Conservation (phyloP, 805 yeast genomes). For the Zygoascus bituminiphila region DNA sequence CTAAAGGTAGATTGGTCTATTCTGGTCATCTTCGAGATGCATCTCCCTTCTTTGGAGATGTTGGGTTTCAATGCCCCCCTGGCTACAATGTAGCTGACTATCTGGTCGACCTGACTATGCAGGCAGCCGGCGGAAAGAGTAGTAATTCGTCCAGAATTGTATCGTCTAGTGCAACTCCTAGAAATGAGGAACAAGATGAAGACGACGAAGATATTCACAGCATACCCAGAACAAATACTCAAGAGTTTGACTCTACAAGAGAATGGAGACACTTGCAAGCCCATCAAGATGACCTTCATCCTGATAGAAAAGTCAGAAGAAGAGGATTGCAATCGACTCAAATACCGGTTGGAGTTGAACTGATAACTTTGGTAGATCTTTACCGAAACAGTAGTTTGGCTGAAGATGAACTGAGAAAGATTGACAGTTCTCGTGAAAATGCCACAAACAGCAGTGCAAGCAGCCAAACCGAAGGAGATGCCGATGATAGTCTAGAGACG, state of each 20-base stretch:
- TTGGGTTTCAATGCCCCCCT: constrained; percentile 76
- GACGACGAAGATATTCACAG: constrained; percentile 11
- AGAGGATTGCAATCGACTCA: not conserved
- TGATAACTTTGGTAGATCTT: constrained; percentile 25
- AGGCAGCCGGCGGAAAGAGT: constrained; percentile 24
- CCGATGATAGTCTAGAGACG: constrained; percentile 1
- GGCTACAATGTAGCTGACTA: constrained; percentile 94
- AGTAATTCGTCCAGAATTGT: not conserved
- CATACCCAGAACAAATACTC: not conserved
- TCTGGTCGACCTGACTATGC: constrained; percentile 82
- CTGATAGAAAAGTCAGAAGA: not conserved
- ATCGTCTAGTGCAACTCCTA: not conserved
- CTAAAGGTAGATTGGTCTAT: constrained; percentile 79
- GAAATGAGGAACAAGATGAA: constrained; percentile 10
- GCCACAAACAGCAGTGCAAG: constrained; percentile 16
- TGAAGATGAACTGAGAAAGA: constrained; percentile 15
- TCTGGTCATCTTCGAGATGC: constrained; percentile 79
- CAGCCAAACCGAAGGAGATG: constrained; percentile 8
- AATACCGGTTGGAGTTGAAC: constrained; percentile 6
- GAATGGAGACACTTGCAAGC: constrained; percentile 85
- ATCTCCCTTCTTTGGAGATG: constrained; percentile 60
- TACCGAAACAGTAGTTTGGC: constrained; percentile 23
- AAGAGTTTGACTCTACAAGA: constrained; percentile 45
- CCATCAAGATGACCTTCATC: constrained; percentile 55
- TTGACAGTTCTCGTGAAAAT: constrained; percentile 19